Base-by-base conservation (phyloP, 768 basidiomycete species). In the Boletus rubroflammeus region DNA sequence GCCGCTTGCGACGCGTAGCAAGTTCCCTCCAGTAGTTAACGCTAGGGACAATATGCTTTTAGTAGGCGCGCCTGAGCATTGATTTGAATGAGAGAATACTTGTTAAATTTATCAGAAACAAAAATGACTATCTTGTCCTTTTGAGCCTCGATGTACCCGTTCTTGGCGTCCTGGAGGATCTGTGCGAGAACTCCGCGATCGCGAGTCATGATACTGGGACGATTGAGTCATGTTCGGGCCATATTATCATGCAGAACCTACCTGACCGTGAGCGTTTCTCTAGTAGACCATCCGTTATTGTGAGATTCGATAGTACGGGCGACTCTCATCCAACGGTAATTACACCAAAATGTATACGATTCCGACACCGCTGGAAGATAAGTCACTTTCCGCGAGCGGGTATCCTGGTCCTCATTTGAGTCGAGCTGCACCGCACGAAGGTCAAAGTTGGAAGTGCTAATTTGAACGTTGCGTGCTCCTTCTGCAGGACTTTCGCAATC, bases 1-100 rank as follows among this genome's bases (percentile, higher is more conserved):
- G 78, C 5, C 89, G 82, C 64, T 88, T 90, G 19, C 81, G 78
- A 26, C 85, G 79, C 9, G 76, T 76, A 13, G 81, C 76, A 36
- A 84, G 74, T 44, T 75, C 75, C 13, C 73, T 73, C 86, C 86
- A 90, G 57, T 69, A 62, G 49, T 79, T 63, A 17, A 1, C 0
- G 36, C 75, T 55, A 49, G 55, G 62, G 58, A 39, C 9, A 10
- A 53, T 25, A 19, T 35, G 4, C 47, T 9, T 29, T 57, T 9
- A 53, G 35, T 5, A 40, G 35, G 47, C 11, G 6, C 3, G 19
- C 29, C 28, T 4, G 8, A 36, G 15, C 8, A 19, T 15, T 25
- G 29, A 47, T 15, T 19, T 26, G 39, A 50, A 47, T n/a, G 15
- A 34, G 11, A 57, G 49, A 63, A 35, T 54, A 77, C 75, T 65